A percentile compares a stretch with the other conserved stretches of the same genome.
Evolutionary conservation across 1,139 yeast genomes (phyloP).

Genomic region (Candida sanyaensis): DNA sequence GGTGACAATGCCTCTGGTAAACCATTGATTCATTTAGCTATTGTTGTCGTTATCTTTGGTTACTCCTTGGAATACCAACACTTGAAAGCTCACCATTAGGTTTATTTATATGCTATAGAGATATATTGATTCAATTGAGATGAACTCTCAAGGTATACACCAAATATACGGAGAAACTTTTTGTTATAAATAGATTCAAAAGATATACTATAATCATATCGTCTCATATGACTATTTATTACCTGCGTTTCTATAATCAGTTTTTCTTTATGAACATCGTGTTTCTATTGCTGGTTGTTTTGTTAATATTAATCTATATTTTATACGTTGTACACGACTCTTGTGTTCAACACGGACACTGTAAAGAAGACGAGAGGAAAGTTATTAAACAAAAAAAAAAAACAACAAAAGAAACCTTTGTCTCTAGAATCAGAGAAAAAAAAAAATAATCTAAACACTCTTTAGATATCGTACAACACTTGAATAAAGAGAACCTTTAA

Average conservation of each 20-base stretch:
- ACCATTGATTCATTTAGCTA: conserved; percentile 79
- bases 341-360: not conserved
- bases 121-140: not conserved
- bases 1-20: conserved; percentile 79
- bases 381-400: not conserved
- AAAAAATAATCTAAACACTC: not conserved
- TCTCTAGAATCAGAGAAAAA: not conserved
- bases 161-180: not conserved
- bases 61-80: conserved; percentile 95
- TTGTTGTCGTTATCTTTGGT: conserved; percentile 72
- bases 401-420: not conserved
- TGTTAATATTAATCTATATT: not conserved
- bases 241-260: too few relatives aligned
- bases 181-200: too few relatives aligned
- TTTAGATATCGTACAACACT: not conserved
- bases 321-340: not conserved
- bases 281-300: not conserved
- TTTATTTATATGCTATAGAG: conserved; percentile 18
- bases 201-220: too few relatives aligned
- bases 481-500: not conserved
- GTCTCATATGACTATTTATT: too few relatives aligned
- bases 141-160: not conserved
- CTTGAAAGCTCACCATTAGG: conserved; percentile 49
- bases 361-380: not conserved
- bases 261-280: too few relatives aligned